Base-by-base conservation (phyloP, 495 filamentous ascomycete genomes). In the Penicillium canescens region DNA sequence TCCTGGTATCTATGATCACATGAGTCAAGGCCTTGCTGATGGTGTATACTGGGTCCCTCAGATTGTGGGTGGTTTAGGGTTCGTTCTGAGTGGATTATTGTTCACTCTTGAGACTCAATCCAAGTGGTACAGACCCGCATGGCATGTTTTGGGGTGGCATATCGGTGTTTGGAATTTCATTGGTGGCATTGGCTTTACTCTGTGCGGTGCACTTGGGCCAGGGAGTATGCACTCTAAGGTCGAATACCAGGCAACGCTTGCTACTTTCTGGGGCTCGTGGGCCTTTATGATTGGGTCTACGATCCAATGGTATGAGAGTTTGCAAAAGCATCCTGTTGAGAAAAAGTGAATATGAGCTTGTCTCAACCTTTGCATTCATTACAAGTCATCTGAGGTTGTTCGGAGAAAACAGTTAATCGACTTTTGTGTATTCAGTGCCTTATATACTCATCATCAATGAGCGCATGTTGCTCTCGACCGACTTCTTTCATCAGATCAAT, bases 81-180 rank as follows among this genome's bases (percentile, higher is more conserved):
- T 89, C 67, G 78, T 88, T 52, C 43, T 86, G 34, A 86, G 67
- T 50, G 69, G 69, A 18, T 60, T 73, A 0, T 59, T 90, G 10
- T 90, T 86, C 63, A 89, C 87, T 74, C 59, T 90, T 10, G 87
- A 91, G 59, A 87, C 85, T 10, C 87, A 90, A 68, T 55, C 71
- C 16, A 81, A 73, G 33, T 90, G 87, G 87, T 89, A 81, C 42
- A 61, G 62, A 18, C 86, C 87, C 1, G 83, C 84, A 0, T 72
- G 69, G 11, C 59, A 65, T 16, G 70, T 83, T 1, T 73, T 91
- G 11, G 87, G 87, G 0, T 85, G 82, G 82, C 78, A 82, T 62
- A 76, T 85, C 50, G 82, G 80, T 9, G 54, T 70, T 10, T 84
- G 80, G 80, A 85, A 83, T 55, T 66, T 82, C 21, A 69, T 83